Base-by-base conservation (phyloP, 176 grass and related monocot species). In the Avena atlantica region DNA sequence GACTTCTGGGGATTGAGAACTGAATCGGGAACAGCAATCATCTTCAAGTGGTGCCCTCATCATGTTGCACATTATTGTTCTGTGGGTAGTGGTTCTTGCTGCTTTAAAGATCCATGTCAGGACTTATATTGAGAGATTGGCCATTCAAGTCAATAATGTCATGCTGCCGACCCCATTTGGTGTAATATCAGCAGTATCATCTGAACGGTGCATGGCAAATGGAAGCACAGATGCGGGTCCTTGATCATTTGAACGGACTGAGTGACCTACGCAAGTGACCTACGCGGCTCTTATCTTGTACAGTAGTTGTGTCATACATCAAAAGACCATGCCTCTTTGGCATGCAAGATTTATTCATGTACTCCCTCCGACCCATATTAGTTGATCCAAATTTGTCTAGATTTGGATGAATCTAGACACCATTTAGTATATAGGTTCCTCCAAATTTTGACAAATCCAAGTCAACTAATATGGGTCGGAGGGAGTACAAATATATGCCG, bases 51-150 rank as follows among this genome's bases (percentile, higher is more conserved):
- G 78, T 90, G 64, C 71, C 69, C 64, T 78, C 85, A 88, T 90
- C 88, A 81, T 83, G 70, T 70, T 69, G 70, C 70, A 93, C 85
- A 93, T 93, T 83, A 93, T 90, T 90, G 85, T 88, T 82, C 68
- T 84, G 34, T 70, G 64, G 87, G 72, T 82, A 82, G 88, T 90
- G 79, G 42, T 40, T 58, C 64, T 73, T 73, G 82, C 65, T 70
- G 80, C 78, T 82, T 83, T 81, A 88, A 88, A 88, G 86, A 93
- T 87, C 72, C 85, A 63, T 87, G 69, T 87, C 88, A 89, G 79
- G 78, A 69, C 74, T 80, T 88, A 52, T 34, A 29, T 80, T 81
- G 86, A 65, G 58, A 62, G 79, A n/a, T 85, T 86, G 20, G 68
- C 75, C 66, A 80, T 84, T 59, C 67, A 83, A 79, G 81, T 86